phyloP scores from a whole-genome alignment of 2,329 filamentous ascomycete genomes.

The Aspergillus persii region DNA sequence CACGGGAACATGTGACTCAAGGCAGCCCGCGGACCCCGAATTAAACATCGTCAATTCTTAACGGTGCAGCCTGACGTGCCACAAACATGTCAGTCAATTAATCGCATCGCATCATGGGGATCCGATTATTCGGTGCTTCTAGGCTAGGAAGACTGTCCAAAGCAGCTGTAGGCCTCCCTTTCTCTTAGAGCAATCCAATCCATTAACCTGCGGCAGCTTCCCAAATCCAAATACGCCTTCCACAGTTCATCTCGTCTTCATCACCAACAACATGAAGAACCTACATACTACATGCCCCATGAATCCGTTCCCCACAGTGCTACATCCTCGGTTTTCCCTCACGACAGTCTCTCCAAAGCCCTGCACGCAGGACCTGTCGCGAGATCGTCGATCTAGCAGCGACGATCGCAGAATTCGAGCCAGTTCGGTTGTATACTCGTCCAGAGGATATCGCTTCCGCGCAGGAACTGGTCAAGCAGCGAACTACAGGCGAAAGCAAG shows the following conservation, averaged over 20 bases:
- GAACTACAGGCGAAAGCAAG: background rate
- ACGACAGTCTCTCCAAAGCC: constrained; percentile 18
- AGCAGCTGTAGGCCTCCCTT: background rate
- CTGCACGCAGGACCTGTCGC: constrained; percentile 20
- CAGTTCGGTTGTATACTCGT: constrained; percentile 28
- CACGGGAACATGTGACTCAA: background rate
- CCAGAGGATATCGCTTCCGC: constrained; percentile 23
- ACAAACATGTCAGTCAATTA: too few relatives aligned
- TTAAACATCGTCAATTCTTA: background rate
- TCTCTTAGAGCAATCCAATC: background rate
- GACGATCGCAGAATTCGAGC: constrained; percentile 31
- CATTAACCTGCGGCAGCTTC: background rate
- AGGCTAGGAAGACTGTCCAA: background rate
- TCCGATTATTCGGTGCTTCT: background rate
- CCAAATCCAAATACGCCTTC: background rate
- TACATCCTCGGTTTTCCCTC: constrained; percentile 30
- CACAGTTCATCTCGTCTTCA: background rate
- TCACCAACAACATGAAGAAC: background rate
- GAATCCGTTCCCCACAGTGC: constrained; percentile 25
- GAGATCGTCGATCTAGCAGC: constrained; percentile 28
- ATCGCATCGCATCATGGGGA: background rate
- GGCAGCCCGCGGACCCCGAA: background rate
- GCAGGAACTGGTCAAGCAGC: constrained; percentile 8
- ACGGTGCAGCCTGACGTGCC: too few relatives aligned
- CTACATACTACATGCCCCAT: constrained; percentile 17